These are phyloP conservation scores for Fusarium sp. DNA, from an alignment of 2,329 filamentous ascomycete genomes.

Conservation along the genomic window DNA sequence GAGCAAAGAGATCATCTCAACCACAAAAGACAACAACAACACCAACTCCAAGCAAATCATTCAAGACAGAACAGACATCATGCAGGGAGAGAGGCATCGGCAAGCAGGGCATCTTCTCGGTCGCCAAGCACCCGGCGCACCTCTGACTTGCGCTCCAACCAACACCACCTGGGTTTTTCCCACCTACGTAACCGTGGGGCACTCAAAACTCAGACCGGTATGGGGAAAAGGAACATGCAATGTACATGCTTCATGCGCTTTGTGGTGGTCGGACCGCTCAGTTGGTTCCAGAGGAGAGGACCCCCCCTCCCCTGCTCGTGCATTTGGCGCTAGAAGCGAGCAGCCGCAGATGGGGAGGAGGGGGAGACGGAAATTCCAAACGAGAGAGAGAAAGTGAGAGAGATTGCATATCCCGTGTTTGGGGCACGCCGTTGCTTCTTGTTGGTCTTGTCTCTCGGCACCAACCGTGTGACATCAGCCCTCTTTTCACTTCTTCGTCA, in stretches of 20 bases:
- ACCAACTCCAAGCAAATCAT: background rate
- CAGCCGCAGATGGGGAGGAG: slow-evolving; percentile 4
- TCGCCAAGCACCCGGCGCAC: slow-evolving; percentile 2
- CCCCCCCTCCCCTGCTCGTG: slow-evolving; percentile 11
- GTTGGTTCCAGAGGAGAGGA: slow-evolving; percentile 14
- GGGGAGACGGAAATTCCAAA: slow-evolving; percentile 3
- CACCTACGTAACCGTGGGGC: slow-evolving; percentile 16
- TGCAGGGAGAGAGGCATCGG: slow-evolving; percentile 18
- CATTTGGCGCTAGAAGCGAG: slow-evolving; percentile 5
- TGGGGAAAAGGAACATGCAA: slow-evolving; percentile 11
- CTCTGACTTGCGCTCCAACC: slow-evolving; percentile 8
- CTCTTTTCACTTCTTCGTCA: background rate
- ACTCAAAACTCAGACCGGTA: slow-evolving; percentile 30
- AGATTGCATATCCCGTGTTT: background rate
- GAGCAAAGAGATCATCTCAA: background rate
- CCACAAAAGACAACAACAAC: background rate
- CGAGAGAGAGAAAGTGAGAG: background rate
- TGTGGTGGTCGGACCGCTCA: background rate
- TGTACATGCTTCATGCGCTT: background rate
- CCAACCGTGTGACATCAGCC: background rate
- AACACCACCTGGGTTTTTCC: slow-evolving; percentile 2
- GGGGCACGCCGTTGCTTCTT: background rate
- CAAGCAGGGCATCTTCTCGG: slow-evolving; percentile 10
- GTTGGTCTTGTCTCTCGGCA: background rate
- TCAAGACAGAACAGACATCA: background rate